A percentile compares a stretch with the other conserved stretches of the same genome.
Conservation (phyloP, 495 filamentous ascomycete genomes). For the Friedmanniomyces endolithicus region DNA sequence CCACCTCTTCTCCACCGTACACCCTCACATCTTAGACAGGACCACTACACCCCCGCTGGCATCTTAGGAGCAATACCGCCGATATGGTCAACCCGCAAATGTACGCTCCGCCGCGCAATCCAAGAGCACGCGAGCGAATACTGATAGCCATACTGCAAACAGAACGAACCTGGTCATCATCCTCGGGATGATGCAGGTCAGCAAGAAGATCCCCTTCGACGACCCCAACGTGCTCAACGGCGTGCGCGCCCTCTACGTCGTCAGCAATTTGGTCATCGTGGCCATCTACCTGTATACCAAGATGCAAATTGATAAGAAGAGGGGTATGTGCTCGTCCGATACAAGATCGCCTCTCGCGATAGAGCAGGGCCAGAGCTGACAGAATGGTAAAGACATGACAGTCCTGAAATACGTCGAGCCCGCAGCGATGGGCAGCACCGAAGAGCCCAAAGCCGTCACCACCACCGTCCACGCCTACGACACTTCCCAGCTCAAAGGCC, state of each 20-base stretch:
- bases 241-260: conserved; percentile 69
- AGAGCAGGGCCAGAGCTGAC: neutral
- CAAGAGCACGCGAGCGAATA: neutral
- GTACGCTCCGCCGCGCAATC: neutral
- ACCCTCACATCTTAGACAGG: too few species aligned
- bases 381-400: conserved; percentile 58
- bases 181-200: conserved; percentile 84
- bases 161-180: conserved; percentile 29
- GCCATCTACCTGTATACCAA: conserved; percentile 74
- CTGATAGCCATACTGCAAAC: neutral
- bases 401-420: conserved; percentile 98
- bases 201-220: conserved; percentile 92
- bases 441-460: conserved; percentile 88
- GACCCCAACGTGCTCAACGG: conserved; percentile 72
- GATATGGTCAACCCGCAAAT: conserved; percentile 19
- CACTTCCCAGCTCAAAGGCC: conserved; percentile 62
- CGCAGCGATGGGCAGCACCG: conserved; percentile 75
- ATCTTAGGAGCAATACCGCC: conserved; percentile 7
- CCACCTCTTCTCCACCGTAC: too few species aligned
- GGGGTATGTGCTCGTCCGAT: conserved; percentile 48
- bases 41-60: too few species aligned
- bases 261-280: conserved; percentile 82
- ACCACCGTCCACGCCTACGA: conserved; percentile 95
- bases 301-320: conserved; percentile 76
- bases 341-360: neutral